Evolutionary conservation across 2,329 filamentous ascomycete species (phyloP), one percentile per base, ranked within the genome.

Genomic region (Sarocladium kiliense): DNA sequence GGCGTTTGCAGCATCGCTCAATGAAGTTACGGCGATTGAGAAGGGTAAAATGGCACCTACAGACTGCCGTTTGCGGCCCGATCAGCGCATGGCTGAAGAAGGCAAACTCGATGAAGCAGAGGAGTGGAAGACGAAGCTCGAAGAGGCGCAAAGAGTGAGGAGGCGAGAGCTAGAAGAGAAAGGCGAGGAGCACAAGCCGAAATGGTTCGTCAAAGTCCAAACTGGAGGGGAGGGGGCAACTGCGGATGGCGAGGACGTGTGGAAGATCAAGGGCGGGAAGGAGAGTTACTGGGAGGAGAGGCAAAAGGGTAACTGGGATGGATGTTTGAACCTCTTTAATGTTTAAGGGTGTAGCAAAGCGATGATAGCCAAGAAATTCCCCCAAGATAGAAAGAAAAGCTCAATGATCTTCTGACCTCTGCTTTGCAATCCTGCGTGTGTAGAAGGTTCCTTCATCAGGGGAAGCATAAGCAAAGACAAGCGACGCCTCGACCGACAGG

Each of bases 241-340:
- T 2, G 72, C 74, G 14, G 79, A 81, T 49, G 81, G 80, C 3
- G 86, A 88, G 65, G 85, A 88, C 65, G 77, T 87, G 11, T 89
- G 89, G 89, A 81, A 84, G 64, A 70, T 96, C 59, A 94, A 86
- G 74, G 77, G 77, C 2, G 91, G 91, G 19, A 91, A 87, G 71
- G 91, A 95, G 18, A 86, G 90, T 9, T 99, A 99, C 72, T 99
- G 94, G 94, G 92, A 96, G 66, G 87, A 90, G 71, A 81, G 93
- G 58, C 79, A 77, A 2, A 81, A 75, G 60, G 86, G 86, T 1
- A 76, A 76, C 55, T 96, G 89, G 90, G 69, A 65, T 3, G 79
- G 78, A 4, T 68, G 82, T 32, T 72, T 77, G 59, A 71, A 80
- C 47, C 74, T 85, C 54, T 85, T 81, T 61, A 63, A 66, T 14